phyloP scores from a whole-genome alignment of 2,329 filamentous ascomycete genomes.

The Pestalotiopsis sp. region DNA sequence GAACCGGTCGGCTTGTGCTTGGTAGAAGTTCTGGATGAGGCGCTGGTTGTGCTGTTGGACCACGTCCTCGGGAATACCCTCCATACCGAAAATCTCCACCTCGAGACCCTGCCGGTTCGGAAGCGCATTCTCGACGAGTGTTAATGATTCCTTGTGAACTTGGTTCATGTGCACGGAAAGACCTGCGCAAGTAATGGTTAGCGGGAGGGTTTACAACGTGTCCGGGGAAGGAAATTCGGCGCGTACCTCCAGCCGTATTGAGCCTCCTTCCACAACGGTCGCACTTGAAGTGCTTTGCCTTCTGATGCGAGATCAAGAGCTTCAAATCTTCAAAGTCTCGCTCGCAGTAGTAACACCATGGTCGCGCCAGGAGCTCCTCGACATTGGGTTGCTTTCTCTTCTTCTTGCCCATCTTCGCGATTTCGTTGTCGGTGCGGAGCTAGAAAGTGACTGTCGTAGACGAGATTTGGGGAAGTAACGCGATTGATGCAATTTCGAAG shows the following conservation, averaged over 20 bases:
- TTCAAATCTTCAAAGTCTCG: constrained; percentile 97
- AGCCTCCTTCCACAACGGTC: constrained; percentile 84
- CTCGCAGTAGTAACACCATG: constrained; percentile 99
- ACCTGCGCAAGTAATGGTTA: constrained; percentile 53
- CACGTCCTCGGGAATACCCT: constrained; percentile 89
- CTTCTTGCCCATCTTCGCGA: constrained; percentile 75
- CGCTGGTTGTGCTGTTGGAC: constrained; percentile 82
- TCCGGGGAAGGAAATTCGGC: neutral
- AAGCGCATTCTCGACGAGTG: constrained; percentile 88
- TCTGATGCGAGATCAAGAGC: constrained; percentile 95
- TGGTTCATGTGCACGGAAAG: constrained; percentile 97
- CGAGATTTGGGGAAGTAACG: neutral
- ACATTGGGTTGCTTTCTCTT: constrained; percentile 84
- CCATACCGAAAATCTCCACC: constrained; percentile 97
- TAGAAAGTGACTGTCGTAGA: neutral
- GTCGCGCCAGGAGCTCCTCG: constrained; percentile 83
- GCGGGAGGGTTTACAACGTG: neutral
- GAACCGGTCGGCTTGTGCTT: constrained; percentile 80
- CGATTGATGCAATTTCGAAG: neutral
- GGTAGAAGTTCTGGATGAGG: constrained; percentile 83
- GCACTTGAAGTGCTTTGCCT: constrained; percentile 99
- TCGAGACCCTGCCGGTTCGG: constrained; percentile 84
- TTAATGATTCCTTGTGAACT: constrained; percentile 93
- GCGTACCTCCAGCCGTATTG: constrained; percentile 90
- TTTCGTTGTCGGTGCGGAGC: neutral